These are phyloP conservation scores for Phytophthora quininea DNA, from an alignment of 352 stramenopile genomes.

Conservation along the genomic window DNA sequence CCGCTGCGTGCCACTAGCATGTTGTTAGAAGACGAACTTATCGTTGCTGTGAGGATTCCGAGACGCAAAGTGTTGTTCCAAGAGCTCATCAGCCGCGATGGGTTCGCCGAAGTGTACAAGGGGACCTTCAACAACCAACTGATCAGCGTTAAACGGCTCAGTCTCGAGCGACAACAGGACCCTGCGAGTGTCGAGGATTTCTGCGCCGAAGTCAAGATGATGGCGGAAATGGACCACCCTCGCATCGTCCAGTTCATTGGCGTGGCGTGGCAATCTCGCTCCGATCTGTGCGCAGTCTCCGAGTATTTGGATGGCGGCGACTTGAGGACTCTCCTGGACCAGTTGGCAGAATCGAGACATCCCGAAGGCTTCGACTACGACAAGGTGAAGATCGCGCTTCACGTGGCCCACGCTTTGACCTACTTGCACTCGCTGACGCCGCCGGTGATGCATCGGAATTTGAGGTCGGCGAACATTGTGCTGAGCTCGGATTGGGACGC, in stretches of 20 bases:
- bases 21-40: conserved; percentile 33
- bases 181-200: conserved; percentile 17
- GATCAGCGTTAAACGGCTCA: conserved; percentile 38
- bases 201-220: conserved; percentile 22
- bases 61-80: conserved; percentile 33
- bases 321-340: conserved; percentile 12
- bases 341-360: conserved; percentile 20
- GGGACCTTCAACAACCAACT: conserved; percentile 31
- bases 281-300: conserved; percentile 37
- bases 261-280: conserved; percentile 42
- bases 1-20: conserved; percentile 4
- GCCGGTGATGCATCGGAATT: conserved; percentile 42
- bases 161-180: conserved; percentile 21
- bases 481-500: conserved; percentile 33
- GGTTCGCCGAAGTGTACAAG: conserved; percentile 42
- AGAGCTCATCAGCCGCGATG: conserved; percentile 35
- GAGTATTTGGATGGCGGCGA: conserved; percentile 39
- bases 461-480: conserved; percentile 47
- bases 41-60: conserved; percentile 33
- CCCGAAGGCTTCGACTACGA: conserved; percentile 35
- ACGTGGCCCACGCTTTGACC: conserved; percentile 35
- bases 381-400: conserved; percentile 37
- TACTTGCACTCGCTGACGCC: conserved; percentile 41
- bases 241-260: conserved; percentile 41
- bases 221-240: conserved; percentile 30